Evolutionary conservation across 2,329 filamentous ascomycete genomes (phyloP), one percentile per base, ranked within the genome.

Genomic region (Fusarium avenaceum): DNA sequence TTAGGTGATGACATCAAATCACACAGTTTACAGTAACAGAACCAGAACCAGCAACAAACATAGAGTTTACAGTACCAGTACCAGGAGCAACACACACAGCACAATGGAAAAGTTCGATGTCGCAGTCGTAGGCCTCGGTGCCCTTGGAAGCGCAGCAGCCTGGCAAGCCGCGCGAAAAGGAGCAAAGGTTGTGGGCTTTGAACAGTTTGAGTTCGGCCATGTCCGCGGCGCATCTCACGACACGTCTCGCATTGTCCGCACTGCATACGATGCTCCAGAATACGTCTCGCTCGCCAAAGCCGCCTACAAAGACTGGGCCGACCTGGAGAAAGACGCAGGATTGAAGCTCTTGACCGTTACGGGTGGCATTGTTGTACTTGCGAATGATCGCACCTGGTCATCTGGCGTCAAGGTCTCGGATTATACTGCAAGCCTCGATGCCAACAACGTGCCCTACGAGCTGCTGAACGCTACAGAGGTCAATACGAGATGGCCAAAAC

Each of bases 201-300:
- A 57, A 15, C 53, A 57, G 8, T 57, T 57, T 6, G 53, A 57
- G 38, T 57, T 57, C 7, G 53, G 53, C 0, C 53, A 57, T 11
- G 26, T 57, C 22, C 53, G 53, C 2, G 53, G 53, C 3, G 53
- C 53, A 9, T 57, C 53, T 10, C 53, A 56, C n/a, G 53, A 56
- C 38, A 56, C 53, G 1, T 56, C 53, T 22, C 53, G 53, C 8
- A 56, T 56, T 8, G 53, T 57, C 3, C 46, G 53, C 3, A 57
- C 53, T 2, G 53, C 53, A 17, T 57, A 57, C 2, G 53, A 57
- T 20, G 46, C 53, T 22, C 46, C 53, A 7, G 46, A 57, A 43
- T 57, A 57, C 8, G 53, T 57, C 7, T 9, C 53, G 3, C 53
- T 57, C 0, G 53, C 53, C 14, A 57, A 57, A 28, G 53, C 53